A percentile compares a stretch with the other conserved stretches of the same genome.
Conservation (phyloP, 2,329 filamentous ascomycete genomes). For the Alternaria longipes region DNA sequence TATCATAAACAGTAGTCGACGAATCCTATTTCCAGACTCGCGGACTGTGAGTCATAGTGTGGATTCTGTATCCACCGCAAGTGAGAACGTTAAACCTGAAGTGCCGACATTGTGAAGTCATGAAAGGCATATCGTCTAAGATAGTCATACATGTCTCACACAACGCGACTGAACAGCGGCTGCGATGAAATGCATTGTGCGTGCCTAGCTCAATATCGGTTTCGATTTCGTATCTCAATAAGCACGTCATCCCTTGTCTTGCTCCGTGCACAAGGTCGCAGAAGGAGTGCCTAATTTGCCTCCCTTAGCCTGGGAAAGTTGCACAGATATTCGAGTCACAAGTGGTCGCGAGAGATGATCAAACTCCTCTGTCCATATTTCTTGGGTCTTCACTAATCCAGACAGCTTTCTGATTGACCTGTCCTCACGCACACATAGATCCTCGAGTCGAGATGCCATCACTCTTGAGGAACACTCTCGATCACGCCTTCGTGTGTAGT, state of each 20-base stretch:
- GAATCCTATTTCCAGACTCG: no score
- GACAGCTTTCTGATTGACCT: neutral
- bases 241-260: neutral
- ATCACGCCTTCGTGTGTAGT: conserved; percentile 15
- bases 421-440: neutral
- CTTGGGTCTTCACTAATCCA: neutral
- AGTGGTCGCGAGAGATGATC: neutral
- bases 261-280: neutral
- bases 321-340: neutral
- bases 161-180: neutral
- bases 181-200: neutral
- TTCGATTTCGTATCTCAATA: neutral
- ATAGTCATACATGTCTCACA: neutral
- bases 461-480: neutral
- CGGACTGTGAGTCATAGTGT: no score
- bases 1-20: neutral
- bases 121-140: neutral
- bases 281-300: neutral
- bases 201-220: no score
- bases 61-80: no score
- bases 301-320: neutral
- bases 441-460: neutral
- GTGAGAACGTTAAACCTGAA: neutral
- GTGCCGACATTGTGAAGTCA: neutral
- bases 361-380: neutral